phyloP scores from a whole-genome alignment of 805 yeast genomes.

The Candida argentea region DNA sequence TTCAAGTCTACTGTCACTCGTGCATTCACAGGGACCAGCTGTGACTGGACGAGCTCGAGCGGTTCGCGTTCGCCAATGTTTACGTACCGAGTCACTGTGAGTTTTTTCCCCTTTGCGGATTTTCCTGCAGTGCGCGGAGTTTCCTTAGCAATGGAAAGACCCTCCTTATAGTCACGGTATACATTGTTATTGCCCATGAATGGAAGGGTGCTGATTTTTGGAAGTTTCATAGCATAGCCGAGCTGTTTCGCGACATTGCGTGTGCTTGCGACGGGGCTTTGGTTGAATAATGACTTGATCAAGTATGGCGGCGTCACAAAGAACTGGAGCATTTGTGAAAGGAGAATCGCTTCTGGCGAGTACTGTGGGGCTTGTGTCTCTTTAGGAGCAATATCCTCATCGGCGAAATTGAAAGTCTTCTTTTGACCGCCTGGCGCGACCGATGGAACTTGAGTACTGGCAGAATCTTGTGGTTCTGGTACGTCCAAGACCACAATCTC shows the following conservation, averaged over 20 bases:
- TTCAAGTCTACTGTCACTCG: slow-evolving; percentile 72
- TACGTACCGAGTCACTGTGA: slow-evolving; percentile 57
- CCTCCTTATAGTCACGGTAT: slow-evolving; percentile 45
- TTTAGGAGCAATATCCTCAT: slow-evolving; percentile 18
- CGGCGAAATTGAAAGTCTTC: slow-evolving; percentile 20
- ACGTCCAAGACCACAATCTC: slow-evolving; percentile 68
- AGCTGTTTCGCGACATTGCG: slow-evolving; percentile 35
- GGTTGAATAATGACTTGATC: slow-evolving; percentile 48
- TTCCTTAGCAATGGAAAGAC: slow-evolving; percentile 41
- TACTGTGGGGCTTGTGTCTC: slow-evolving; percentile 6
- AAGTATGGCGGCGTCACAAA: slow-evolving; percentile 82
- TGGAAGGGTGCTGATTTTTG: slow-evolving; percentile 65
- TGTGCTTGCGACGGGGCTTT: slow-evolving; percentile 11
- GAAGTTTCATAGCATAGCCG: slow-evolving; percentile 57
- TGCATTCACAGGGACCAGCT: slow-evolving; percentile 63
- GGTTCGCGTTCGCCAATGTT: slow-evolving; percentile 60
- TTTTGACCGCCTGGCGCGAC: slow-evolving; percentile 18
- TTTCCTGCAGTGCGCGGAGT: slow-evolving; percentile 25
- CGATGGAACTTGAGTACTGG: slow-evolving; percentile 13
- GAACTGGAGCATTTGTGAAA: slow-evolving; percentile 66
- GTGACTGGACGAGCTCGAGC: slow-evolving; percentile 43
- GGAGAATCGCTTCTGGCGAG: slow-evolving; percentile 16
- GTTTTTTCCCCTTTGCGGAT: slow-evolving; percentile 37
- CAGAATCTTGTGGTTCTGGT: slow-evolving; percentile 13
- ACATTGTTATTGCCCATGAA: slow-evolving; percentile 46